Conservation (phyloP, 805 yeast species). For the Candida nonsorbophila region DNA sequence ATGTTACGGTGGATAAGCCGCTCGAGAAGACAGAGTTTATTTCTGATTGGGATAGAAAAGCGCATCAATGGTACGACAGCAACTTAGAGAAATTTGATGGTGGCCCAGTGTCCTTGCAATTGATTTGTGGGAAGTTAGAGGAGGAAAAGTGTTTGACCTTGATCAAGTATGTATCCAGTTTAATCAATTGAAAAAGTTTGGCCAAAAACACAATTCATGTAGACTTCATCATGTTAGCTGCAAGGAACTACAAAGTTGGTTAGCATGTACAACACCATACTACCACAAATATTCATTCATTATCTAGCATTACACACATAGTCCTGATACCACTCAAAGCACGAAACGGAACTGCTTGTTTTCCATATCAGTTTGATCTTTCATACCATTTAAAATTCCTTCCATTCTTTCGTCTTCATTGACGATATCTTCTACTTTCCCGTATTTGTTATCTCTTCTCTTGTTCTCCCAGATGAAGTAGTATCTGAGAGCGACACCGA, state of each 20-base stretch:
- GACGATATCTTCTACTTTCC: slow-evolving; percentile 1
- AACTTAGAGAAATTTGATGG: slow-evolving; percentile 6
- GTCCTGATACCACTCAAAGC: slow-evolving; percentile 3
- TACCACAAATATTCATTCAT: background rate
- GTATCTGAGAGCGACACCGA: slow-evolving; percentile 4
- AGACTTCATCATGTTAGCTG: too few relatives aligned
- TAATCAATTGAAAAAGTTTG: background rate
- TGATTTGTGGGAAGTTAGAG: slow-evolving; percentile 5
- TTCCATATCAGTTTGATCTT: slow-evolving; percentile 20
- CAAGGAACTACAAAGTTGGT: background rate
- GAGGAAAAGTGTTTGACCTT: slow-evolving; percentile 6
- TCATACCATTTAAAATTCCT: slow-evolving; percentile 25
- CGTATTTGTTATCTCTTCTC: slow-evolving; percentile 7
- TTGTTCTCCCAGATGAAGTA: slow-evolving; percentile 7
- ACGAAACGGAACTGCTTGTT: slow-evolving; percentile 19
- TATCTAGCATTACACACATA: background rate
- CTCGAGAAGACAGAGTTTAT: slow-evolving; percentile 2
- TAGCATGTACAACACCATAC: background rate
- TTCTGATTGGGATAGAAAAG: slow-evolving; percentile 5
- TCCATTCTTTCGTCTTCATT: slow-evolving; percentile 15
- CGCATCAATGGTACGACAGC: slow-evolving; percentile 5
- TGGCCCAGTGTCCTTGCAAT: slow-evolving; percentile 7
- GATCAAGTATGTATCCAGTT: slow-evolving; percentile 1
- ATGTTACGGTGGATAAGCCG: slow-evolving; percentile 4
- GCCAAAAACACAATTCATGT: too few relatives aligned